Percentiles rank a stretch among this genome's conserved stretches.
phyloP scores from a whole-genome alignment of 352 stramenopile genomes.

The Globisporangium emineosum region DNA sequence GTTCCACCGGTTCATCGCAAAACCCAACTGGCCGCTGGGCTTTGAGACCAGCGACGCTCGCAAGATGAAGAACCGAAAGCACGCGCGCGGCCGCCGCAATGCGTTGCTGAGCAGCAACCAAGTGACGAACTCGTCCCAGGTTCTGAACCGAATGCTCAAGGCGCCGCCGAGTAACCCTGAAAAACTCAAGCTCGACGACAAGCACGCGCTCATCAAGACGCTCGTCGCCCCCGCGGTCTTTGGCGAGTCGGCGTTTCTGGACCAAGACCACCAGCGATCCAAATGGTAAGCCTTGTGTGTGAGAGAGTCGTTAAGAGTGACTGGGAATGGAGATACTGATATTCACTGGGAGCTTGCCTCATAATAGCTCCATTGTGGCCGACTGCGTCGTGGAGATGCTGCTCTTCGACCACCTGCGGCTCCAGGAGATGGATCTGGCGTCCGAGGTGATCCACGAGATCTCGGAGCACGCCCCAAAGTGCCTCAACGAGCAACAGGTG shows the following conservation, averaged over 20 bases:
- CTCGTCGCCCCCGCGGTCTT: constrained; percentile 57
- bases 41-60: constrained; percentile 34
- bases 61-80: constrained; percentile 41
- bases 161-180: constrained; percentile 20
- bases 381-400: constrained; percentile 73
- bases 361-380: constrained; percentile 42
- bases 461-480: constrained; percentile 47
- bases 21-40: constrained; percentile 57
- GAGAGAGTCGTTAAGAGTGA: too few relatives aligned
- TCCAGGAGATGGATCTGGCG: constrained; percentile 75
- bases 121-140: neutral
- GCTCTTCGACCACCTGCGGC: constrained; percentile 61
- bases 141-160: neutral
- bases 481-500: constrained; percentile 53
- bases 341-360: neutral
- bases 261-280: constrained; percentile 41
- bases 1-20: constrained; percentile 59
- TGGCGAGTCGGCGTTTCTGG: constrained; percentile 54
- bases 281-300: constrained; percentile 39
- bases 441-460: constrained; percentile 59
- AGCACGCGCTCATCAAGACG: constrained; percentile 41
- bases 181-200: constrained; percentile 30
- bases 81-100: constrained; percentile 41
- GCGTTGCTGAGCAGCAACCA: constrained; percentile 23
- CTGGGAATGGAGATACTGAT: neutral